Evolutionary conservation across 306 rosid genomes (phyloP).

Genomic region (Cotoneaster glaucophyllus): DNA sequence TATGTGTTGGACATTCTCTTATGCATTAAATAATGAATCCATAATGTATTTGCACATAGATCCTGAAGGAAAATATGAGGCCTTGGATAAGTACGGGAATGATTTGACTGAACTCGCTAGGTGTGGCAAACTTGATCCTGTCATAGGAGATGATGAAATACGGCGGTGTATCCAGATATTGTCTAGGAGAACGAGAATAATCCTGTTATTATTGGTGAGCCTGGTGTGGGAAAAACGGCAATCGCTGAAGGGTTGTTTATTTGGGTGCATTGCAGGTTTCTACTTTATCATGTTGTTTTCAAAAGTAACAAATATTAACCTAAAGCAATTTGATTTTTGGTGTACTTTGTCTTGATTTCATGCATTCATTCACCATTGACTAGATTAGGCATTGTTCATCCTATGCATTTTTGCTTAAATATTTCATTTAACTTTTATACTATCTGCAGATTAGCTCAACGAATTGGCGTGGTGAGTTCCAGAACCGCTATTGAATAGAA

Average conservation of each 20-base stretch:
- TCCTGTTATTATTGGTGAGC: conserved; percentile 97
- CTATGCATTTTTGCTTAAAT: neutral
- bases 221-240: conserved; percentile 98
- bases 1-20: neutral
- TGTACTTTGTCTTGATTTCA: neutral
- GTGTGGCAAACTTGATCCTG: conserved; percentile 98
- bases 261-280: neutral
- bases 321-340: no score
- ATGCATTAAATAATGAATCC: neutral
- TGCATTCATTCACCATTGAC: neutral
- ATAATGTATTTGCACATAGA: conserved; percentile 23
- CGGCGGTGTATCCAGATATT: conserved; percentile 88
- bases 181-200: conserved; percentile 90
- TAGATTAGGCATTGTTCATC: neutral
- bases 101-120: conserved; percentile 93
- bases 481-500: conserved; percentile 81
- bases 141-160: conserved; percentile 96
- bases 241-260: conserved; percentile 90
- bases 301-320: neutral
- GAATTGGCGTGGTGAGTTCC: conserved; percentile 97
- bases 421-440: neutral
- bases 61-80: conserved; percentile 92
- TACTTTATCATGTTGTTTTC: neutral
- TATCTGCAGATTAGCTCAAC: conserved; percentile 82
- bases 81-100: conserved; percentile 78